These are phyloP conservation scores for Limonomyces culmigenus DNA, from an alignment of 1,284 basidiomycete genomes.

Conservation along the genomic window DNA sequence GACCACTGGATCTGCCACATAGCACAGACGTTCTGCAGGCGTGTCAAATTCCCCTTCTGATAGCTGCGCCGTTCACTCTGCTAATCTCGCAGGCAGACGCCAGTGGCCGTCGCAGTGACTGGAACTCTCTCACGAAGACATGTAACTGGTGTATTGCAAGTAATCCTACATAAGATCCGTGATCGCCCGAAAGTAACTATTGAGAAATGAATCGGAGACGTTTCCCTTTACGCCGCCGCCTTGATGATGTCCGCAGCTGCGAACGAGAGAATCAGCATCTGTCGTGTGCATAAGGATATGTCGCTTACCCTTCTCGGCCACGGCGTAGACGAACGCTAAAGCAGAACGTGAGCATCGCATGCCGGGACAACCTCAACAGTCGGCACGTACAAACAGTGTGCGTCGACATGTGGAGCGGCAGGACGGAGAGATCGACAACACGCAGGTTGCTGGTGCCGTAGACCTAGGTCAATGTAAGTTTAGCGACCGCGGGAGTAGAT, in stretches of 20 bases:
- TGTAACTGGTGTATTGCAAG: no score
- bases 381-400: conserved; percentile 17
- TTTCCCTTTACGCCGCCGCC: background rate
- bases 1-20: no score
- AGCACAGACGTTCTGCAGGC: no score
- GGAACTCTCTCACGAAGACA: no score
- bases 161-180: no score
- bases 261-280: background rate
- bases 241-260: conserved; percentile 8
- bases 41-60: no score
- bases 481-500: background rate
- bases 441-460: conserved; percentile 36
- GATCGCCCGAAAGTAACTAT: no score
- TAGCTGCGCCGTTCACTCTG: no score
- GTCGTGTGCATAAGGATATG: background rate
- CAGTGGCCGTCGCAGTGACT: no score
- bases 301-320: conserved; percentile 6
- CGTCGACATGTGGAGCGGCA: conserved; percentile 26
- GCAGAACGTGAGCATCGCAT: background rate
- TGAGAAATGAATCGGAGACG: background rate
- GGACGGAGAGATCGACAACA: conserved; percentile 29
- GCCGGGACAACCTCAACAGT: background rate
- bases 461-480: conserved; percentile 12
- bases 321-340: conserved; percentile 9
- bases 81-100: no score